Conservation (phyloP, 371 early-diverging fungal genomes). For the Apophysomyces variabilis region DNA sequence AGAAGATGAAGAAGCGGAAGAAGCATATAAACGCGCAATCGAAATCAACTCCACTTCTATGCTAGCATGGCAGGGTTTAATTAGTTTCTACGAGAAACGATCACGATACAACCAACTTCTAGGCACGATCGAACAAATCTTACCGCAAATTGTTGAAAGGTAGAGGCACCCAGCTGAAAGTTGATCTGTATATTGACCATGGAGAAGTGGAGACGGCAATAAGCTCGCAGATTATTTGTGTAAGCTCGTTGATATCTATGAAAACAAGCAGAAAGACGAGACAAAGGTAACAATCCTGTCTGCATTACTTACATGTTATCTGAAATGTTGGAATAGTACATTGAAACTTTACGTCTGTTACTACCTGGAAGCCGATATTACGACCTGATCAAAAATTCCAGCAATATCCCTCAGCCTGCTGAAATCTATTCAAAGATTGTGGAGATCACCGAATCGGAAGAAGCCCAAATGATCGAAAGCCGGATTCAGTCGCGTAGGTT, state of each 20-base stretch:
- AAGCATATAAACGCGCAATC: constrained; percentile 73
- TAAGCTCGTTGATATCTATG: constrained; percentile 59
- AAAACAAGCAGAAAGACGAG: constrained; percentile 38
- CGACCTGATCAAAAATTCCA: constrained; percentile 46
- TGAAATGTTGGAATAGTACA: constrained; percentile 31
- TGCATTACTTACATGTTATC: not conserved
- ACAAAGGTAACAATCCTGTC: constrained; percentile 28
- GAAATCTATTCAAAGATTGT: constrained; percentile 64
- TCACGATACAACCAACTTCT: constrained; percentile 47
- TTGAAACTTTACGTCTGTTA: constrained; percentile 57
- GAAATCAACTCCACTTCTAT: constrained; percentile 57
- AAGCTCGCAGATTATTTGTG: constrained; percentile 63
- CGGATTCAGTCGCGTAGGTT: constrained; percentile 73
- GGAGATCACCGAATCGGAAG: constrained; percentile 60
- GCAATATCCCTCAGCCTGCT: constrained; percentile 48
- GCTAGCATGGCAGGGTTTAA: constrained; percentile 81
- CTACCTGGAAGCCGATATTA: constrained; percentile 57
- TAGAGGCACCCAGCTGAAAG: constrained; percentile 12
- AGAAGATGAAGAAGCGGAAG: constrained; percentile 66
- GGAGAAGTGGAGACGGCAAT: constrained; percentile 55
- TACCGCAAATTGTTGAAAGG: constrained; percentile 36
- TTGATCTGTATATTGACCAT: constrained; percentile 8
- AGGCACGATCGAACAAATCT: constrained; percentile 43
- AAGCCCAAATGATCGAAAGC: constrained; percentile 55
- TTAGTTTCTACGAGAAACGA: constrained; percentile 65